Evolutionary conservation across 129 eudicot genomes (phyloP).

Genomic region (Chrysanthemum seticuspe): DNA sequence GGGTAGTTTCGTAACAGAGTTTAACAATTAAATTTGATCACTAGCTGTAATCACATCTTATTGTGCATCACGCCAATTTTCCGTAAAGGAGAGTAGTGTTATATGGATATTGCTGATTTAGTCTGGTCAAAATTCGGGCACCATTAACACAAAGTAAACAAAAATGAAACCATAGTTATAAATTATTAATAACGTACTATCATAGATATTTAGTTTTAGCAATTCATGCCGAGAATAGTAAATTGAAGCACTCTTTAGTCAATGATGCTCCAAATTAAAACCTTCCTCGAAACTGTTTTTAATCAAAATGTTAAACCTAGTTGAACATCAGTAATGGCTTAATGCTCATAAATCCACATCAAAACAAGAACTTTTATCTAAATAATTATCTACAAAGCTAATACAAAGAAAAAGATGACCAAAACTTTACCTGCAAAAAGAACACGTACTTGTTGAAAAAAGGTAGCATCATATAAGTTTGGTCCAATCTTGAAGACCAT

Average conservation of each 20-base stretch:
- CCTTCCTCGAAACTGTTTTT: not conserved
- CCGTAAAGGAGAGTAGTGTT: not conserved
- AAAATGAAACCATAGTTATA: not conserved
- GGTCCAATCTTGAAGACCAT: no score
- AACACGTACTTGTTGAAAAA: constrained; percentile 15
- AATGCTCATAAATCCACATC: not conserved
- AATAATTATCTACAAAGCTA: not conserved
- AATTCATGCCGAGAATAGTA: constrained; percentile 1
- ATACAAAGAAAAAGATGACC: constrained; percentile 12
- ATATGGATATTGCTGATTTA: not conserved
- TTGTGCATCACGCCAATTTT: not conserved
- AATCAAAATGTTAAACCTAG: no score
- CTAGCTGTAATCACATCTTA: not conserved
- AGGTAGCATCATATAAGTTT: not conserved
- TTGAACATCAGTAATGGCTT: not conserved
- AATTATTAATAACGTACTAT: constrained; percentile 3
- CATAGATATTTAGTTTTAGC: not conserved
- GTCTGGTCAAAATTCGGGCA: no score
- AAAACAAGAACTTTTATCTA: constrained; percentile 8
- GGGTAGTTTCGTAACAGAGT: not conserved
- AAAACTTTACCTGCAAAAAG: not conserved
- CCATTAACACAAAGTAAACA: not conserved
- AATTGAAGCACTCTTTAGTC: not conserved
- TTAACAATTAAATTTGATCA: not conserved
- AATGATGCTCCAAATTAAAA: not conserved